These are phyloP conservation scores for Fusarium pininemorale DNA, from an alignment of 2,329 filamentous ascomycete species.

Conservation along the genomic window DNA sequence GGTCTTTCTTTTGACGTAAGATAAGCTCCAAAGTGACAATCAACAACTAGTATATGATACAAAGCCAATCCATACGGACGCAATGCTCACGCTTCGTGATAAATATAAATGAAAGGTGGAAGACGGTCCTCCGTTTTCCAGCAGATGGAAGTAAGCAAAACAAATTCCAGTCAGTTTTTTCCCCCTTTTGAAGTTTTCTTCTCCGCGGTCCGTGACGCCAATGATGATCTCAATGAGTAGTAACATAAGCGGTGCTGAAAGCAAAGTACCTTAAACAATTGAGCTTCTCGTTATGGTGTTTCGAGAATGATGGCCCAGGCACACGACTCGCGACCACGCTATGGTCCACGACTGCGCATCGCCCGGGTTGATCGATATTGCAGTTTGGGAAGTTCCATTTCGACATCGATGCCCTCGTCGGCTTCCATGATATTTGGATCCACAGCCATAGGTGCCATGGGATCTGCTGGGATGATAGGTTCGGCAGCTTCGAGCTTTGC, in stretches of 20 bases:
- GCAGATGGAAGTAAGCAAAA: not conserved
- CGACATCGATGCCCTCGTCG: slow-evolving; percentile 55
- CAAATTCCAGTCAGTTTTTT: not conserved
- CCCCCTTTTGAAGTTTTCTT: not conserved
- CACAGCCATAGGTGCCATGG: slow-evolving; percentile 44
- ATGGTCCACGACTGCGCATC: slow-evolving; percentile 47
- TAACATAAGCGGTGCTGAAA: slow-evolving; percentile 17
- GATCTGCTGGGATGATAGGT: slow-evolving; percentile 18
- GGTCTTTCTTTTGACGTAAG: slow-evolving; percentile 27
- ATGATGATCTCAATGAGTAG: slow-evolving; percentile 27
- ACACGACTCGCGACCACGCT: slow-evolving; percentile 36
- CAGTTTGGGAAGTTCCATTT: slow-evolving; percentile 51
- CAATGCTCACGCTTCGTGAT: slow-evolving; percentile 33
- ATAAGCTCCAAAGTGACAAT: slow-evolving; percentile 20
- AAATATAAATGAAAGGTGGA: slow-evolving; percentile 23
- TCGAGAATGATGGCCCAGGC: slow-evolving; percentile 33
- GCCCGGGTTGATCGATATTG: slow-evolving; percentile 55
- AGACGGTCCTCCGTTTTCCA: not conserved
- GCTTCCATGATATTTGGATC: slow-evolving; percentile 49
- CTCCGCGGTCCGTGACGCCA: slow-evolving; percentile 31
- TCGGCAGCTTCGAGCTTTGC: slow-evolving; percentile 40
- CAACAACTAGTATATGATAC: slow-evolving; percentile 19
- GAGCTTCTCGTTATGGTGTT: slow-evolving; percentile 9
- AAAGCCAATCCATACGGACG: slow-evolving; percentile 19
- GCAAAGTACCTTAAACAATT: not conserved